These are phyloP conservation scores for Colletotrichum musicola DNA, from an alignment of 2,329 filamentous ascomycete species.

Conservation along the genomic window DNA sequence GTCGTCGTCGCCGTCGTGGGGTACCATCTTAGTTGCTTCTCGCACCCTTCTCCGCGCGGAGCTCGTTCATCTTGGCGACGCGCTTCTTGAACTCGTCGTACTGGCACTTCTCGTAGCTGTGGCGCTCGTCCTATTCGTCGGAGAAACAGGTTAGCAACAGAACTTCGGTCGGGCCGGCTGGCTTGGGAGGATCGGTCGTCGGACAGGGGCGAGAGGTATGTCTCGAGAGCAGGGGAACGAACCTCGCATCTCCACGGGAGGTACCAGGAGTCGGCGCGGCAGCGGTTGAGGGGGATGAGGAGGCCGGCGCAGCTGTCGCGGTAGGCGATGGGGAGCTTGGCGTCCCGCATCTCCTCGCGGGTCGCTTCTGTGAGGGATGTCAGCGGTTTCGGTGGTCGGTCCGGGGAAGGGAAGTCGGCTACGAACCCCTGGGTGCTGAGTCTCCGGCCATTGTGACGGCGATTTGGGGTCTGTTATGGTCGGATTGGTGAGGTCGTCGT, in stretches of 20 bases:
- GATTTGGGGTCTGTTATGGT: constrained; percentile 35
- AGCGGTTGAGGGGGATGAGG: constrained; percentile 94
- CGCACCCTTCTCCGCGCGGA: constrained; percentile 84
- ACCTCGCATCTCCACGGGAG: constrained; percentile 98
- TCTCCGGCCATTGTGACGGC: constrained; percentile 39
- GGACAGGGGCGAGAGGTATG: neutral
- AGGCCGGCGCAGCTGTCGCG: constrained; percentile 96
- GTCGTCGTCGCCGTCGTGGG: constrained; percentile 65
- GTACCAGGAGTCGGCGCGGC: constrained; percentile 92
- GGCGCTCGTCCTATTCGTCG: constrained; percentile 83
- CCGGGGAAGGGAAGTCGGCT: neutral
- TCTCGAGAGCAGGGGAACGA: constrained; percentile 51
- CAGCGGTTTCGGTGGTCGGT: neutral
- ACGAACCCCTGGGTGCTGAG: constrained; percentile 37
- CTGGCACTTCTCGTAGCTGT: constrained; percentile 99
- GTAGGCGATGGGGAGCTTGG: constrained; percentile 88
- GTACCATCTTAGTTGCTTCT: constrained; percentile 79
- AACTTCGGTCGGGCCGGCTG: neutral
- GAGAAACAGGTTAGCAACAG: constrained; percentile 25
- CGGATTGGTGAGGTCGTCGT: constrained; percentile 30
- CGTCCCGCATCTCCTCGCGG: constrained; percentile 93
- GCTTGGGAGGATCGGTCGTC: neutral
- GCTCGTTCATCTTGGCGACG: constrained; percentile 98
- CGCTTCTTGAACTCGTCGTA: constrained; percentile 99
- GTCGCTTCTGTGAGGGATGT: constrained; percentile 64